These are phyloP conservation scores for Flaveria sonorensis DNA, from an alignment of 129 eudicot species.

Conservation along the genomic window DNA sequence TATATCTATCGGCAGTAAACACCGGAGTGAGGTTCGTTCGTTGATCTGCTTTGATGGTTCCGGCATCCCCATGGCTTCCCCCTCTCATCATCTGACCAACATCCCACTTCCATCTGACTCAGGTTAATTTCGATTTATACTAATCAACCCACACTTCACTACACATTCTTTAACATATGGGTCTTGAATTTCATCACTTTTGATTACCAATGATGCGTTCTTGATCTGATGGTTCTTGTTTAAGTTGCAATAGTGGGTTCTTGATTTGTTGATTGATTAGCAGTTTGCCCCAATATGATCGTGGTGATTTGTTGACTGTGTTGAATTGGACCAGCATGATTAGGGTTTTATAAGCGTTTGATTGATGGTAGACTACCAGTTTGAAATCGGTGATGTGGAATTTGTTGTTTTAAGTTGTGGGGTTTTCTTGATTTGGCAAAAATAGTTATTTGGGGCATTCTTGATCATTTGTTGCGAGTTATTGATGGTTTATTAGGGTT, in stretches of 20 bases:
- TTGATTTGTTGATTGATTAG: too few relatives aligned
- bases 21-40: slow-evolving; percentile 9
- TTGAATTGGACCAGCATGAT: background rate
- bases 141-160: too few relatives aligned
- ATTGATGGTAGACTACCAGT: slow-evolving; percentile 9
- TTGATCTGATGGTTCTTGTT: background rate
- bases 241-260: too few relatives aligned
- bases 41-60: slow-evolving; percentile 44
- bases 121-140: slow-evolving; percentile 28
- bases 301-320: background rate
- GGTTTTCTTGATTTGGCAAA: slow-evolving; percentile 17
- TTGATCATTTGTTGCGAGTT: background rate
- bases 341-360: slow-evolving; percentile 23
- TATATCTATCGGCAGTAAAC: slow-evolving; percentile 40
- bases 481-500: too few relatives aligned
- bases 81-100: slow-evolving; percentile 44
- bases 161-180: background rate
- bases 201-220: background rate
- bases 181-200: slow-evolving; percentile 11
- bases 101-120: slow-evolving; percentile 62
- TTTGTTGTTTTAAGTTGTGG: background rate
- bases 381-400: background rate
- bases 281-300: too few relatives aligned
- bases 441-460: background rate
- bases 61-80: slow-evolving; percentile 56